Base-by-base conservation (phyloP, 352 stramenopile species). In the Blastocystis sp. region DNA sequence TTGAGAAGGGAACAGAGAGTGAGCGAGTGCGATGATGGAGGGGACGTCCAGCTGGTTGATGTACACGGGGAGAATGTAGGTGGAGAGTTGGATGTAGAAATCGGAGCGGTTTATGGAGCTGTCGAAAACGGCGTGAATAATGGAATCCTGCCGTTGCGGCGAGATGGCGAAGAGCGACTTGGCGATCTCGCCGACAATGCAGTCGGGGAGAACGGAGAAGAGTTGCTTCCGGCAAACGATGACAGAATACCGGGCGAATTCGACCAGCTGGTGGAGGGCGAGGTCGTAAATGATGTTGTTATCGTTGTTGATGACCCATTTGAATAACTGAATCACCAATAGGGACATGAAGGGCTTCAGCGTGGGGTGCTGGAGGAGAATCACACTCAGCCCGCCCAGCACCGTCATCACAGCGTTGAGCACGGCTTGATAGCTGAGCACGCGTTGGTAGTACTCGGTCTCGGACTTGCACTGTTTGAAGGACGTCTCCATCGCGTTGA, bases 61-160 rank as follows among this genome's bases (percentile, higher is more conserved):
- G 24, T 81, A 81, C 17, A 81, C 71, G 4, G 71, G 71, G n/a
- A 81, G 19, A 19, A 81, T 24, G 66, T 63, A 81, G 52, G 40
- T 54, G 24, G 71, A 24, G 7, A 81, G n/a, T 42, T 81, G 21
- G 3, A 7, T 6, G 21, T 64, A 81, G 48, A 45, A 81, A n/a
- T 81, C 40, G 14, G 52, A 21, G 14, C 34, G 19, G 6, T 45
- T 19, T 6, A 48, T 21, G n/a, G 17, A 45, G 6, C 24, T 10
- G 61, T 79, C 42, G 40, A 79, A 79, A 42, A 79, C 9, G 10
- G 24, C 42, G 7, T 38, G 34, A 19, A 59, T 45, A 10, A 79
- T 60, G n/a, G 9, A 17, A 38, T 79, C 38, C n/a, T 79, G 69
- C 6, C 38, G 42, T 61, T 10, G 40, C 2, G 3, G 19, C 28